phyloP scores from a whole-genome alignment of 176 grass and related monocot species.

The Phragmites australis region DNA sequence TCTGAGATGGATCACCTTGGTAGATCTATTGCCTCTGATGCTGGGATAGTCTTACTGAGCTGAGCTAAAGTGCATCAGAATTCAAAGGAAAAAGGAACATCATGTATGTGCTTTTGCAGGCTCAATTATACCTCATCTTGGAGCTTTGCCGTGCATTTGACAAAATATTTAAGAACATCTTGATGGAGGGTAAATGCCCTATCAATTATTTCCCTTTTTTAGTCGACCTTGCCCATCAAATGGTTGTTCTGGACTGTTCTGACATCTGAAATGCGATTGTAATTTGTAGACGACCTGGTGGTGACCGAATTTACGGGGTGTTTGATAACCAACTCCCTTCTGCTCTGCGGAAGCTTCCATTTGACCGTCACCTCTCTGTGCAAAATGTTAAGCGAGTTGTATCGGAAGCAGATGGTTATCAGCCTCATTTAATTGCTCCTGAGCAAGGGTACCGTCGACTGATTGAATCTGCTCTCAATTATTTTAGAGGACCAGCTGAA shows the following conservation, averaged over 20 bases:
- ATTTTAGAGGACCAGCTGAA: conserved; percentile 95
- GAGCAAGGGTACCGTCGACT: conserved; percentile 95
- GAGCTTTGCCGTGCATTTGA: conserved; percentile 94
- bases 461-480: conserved; percentile 89
- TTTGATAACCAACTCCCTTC: conserved; percentile 89
- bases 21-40: conserved; percentile 82
- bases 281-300: conserved; percentile 71
- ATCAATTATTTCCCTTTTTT: conserved; percentile 20
- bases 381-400: conserved; percentile 90
- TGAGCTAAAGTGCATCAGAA: not conserved
- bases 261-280: conserved; percentile 30
- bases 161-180: conserved; percentile 98
- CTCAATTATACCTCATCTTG: conserved; percentile 88
- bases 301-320: conserved; percentile 93
- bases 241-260: not conserved
- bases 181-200: conserved; percentile 80
- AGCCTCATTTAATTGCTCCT: conserved; percentile 95
- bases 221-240: not conserved
- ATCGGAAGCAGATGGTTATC: conserved; percentile 96
- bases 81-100: conserved; percentile 1
- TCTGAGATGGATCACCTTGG: conserved; percentile 88
- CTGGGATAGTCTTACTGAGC: conserved; percentile 61
- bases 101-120: conserved; percentile 47
- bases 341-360: conserved; percentile 90
- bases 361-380: conserved; percentile 74